phyloP scores from a whole-genome alignment of 257 asterid genomes.

The Jacaranda copaia region DNA sequence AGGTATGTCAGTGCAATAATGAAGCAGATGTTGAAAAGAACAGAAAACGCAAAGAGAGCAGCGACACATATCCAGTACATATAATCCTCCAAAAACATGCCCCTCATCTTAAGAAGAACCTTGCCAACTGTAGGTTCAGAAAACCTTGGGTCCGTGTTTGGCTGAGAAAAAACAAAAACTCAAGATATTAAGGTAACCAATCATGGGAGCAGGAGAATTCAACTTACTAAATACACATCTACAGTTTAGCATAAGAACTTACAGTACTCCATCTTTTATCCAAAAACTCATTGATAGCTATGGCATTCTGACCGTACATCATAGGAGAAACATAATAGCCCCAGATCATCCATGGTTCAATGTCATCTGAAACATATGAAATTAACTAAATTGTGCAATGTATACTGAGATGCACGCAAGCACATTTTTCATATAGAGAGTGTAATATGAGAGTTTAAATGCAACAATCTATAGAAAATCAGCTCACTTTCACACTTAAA shows the following conservation, averaged over 20 bases:
- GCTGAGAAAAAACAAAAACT: slow-evolving; percentile 49
- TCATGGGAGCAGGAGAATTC: slow-evolving; percentile 15
- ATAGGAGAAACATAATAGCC: slow-evolving; percentile 82
- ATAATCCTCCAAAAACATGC: slow-evolving; percentile 80
- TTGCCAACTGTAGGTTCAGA: slow-evolving; percentile 79
- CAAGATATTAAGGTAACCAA: slow-evolving; percentile 21
- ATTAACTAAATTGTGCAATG: slow-evolving; percentile 2
- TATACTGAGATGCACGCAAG: neutral
- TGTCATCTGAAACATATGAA: slow-evolving; percentile 62
- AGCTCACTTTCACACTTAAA: neutral
- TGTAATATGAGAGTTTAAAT: neutral
- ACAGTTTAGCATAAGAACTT: slow-evolving; percentile 41
- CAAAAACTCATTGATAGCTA: slow-evolving; percentile 82
- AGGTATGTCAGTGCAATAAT: slow-evolving; percentile 73
- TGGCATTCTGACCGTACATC: slow-evolving; percentile 90
- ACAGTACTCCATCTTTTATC: slow-evolving; percentile 88
- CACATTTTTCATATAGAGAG: neutral
- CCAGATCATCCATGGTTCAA: slow-evolving; percentile 86
- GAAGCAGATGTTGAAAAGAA: slow-evolving; percentile 80
- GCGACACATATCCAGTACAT: slow-evolving; percentile 83
- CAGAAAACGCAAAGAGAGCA: slow-evolving; percentile 85
- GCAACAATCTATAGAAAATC: neutral
- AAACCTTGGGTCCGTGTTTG: slow-evolving; percentile 59
- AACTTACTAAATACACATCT: neutral
- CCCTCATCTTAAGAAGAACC: slow-evolving; percentile 87